Evolutionary conservation across 139 green algal species (phyloP), one percentile per base, ranked within the genome.

Genomic region (Diplosphaera chodatii): DNA sequence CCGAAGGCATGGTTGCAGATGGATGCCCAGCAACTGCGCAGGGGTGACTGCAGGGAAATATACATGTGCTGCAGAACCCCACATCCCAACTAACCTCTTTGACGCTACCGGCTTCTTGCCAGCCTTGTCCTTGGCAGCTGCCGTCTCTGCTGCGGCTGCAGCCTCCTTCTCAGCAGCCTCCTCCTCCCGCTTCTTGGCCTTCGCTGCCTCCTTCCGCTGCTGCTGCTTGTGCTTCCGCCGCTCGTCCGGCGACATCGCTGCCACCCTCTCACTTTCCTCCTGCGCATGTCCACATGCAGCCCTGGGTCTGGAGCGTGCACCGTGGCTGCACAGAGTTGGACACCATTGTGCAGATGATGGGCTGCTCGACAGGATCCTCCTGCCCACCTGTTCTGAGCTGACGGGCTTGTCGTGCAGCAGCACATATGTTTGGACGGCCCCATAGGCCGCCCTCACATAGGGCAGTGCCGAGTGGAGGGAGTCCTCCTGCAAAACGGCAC

Each of bases 391-490:
- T 18, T 23, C 18, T 18, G 33, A 37, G 22, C 64, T 67, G 16
- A 48, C 34, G 0, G 84, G 86, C 1, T 62, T 55, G 76, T 93
- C 91, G 40, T 88, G 59, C 33, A 97, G 84, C 41, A 77, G 64
- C 30, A 96, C 69, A 78, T 96, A 97, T 28, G 73, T 71, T 25
- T 69, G 70, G 10, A 98, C 71, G 10, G 92, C 92, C 23, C 87
- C 86, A 4, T 25, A 37, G 20, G 93, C 89, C 23, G 87, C 93
- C 81, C 90, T 78, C 30, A 69, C 55, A 32, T 22, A 73, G 63
- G 20, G 30, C 27, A 55, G 32, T 34, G 55, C 28, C 4, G 48
- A 67, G 73, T 92, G 87, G 31, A 98, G 77, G 21, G 68, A 31
- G 74, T 98, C 92, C 81, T 94, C 88, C 48, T 59, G 48, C 48